These are phyloP conservation scores for Poa pratensis DNA, from an alignment of 176 grass and related monocot species.

Conservation along the genomic window DNA sequence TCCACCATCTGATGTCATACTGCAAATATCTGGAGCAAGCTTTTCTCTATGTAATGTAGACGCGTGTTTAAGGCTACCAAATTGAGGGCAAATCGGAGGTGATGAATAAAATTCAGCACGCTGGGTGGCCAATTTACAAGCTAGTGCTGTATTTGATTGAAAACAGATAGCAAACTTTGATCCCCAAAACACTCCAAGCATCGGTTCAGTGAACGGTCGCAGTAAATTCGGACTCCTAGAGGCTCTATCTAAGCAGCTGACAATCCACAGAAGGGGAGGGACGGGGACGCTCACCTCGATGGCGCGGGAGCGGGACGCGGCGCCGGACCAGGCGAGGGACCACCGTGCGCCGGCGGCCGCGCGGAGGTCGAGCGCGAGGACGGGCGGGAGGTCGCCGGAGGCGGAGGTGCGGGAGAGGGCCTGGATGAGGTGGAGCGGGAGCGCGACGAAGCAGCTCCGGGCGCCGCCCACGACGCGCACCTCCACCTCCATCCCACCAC, in stretches of 20 bases:
- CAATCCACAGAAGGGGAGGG: neutral
- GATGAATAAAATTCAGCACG: neutral
- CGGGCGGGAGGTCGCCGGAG: conserved; percentile 60
- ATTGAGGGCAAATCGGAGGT: neutral
- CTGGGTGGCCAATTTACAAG: neutral
- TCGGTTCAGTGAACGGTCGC: neutral
- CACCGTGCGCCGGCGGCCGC: conserved; percentile 52
- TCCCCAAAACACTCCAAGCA: neutral
- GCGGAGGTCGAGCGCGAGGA: conserved; percentile 79
- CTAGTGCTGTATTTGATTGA: neutral
- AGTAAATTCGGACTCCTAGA: neutral
- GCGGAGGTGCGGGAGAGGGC: conserved; percentile 68
- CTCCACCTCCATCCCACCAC: conserved; percentile 64
- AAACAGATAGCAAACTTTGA: neutral
- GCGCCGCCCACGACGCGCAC: conserved; percentile 68
- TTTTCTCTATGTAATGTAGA: conserved; percentile 16
- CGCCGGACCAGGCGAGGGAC: conserved; percentile 89
- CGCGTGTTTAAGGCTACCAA: neutral
- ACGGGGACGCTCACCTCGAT: conserved; percentile 64
- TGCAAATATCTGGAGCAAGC: conserved; percentile 1
- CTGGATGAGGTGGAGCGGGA: conserved; percentile 82
- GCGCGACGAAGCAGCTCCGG: conserved; percentile 87
- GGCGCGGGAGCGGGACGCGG: conserved; percentile 62
- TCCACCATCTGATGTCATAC: conserved; percentile 16
- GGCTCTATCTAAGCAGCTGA: neutral